Percentiles rank a stretch among this genome's conserved stretches.
These are phyloP conservation scores for Prunus salicina DNA, from an alignment of 306 rosid genomes.

Conservation along the genomic window DNA sequence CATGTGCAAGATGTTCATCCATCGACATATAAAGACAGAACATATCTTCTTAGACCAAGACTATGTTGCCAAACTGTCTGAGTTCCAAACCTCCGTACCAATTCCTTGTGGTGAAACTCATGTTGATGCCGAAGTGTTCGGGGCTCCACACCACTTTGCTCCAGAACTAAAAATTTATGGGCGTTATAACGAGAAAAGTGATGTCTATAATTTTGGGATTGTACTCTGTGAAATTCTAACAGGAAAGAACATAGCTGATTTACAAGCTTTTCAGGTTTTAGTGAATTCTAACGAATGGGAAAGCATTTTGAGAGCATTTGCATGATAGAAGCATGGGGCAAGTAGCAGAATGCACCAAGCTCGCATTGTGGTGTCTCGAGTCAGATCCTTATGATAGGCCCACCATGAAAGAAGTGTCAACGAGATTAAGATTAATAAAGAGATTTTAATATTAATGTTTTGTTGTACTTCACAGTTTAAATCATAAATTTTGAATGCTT, in stretches of 20 bases:
- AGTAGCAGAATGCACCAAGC: constrained; percentile 1
- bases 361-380: background rate
- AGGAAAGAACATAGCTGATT: background rate
- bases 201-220: constrained; percentile 14
- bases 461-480: too few relatives aligned
- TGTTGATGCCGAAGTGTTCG: background rate
- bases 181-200: background rate
- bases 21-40: background rate
- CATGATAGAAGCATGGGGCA: background rate
- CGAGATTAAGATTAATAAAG: background rate
- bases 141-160: background rate
- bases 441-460: too few relatives aligned
- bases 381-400: background rate
- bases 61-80: too few relatives aligned
- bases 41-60: constrained; percentile 6
- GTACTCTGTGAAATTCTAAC: background rate
- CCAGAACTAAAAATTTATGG: background rate
- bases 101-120: constrained; percentile 8
- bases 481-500: background rate
- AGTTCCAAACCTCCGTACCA: constrained; percentile 5
- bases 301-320: background rate
- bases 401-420: background rate
- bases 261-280: background rate
- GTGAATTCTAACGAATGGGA: background rate
- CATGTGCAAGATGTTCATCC: background rate